Evolutionary conservation across 2,329 filamentous ascomycete species (phyloP), one percentile per base, ranked within the genome.

Genomic region (Elsinoe batatas): DNA sequence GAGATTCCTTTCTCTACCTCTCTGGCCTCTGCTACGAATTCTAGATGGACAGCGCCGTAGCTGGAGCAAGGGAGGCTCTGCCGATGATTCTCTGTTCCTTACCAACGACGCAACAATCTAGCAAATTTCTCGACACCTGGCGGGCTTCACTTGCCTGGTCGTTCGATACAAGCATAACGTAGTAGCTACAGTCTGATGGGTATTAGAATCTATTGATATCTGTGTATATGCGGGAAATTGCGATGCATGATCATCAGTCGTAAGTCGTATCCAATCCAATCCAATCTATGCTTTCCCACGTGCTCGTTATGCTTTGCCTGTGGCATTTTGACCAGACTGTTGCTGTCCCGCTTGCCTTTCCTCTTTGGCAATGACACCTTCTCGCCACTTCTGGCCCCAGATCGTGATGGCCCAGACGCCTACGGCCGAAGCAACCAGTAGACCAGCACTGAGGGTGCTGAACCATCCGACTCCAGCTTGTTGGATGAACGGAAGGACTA

Each of bases 391-490:
- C 56, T 54, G 69, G 0, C 80, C 80, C 63, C 74, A 79, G 8
- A 72, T 56, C 3, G 78, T 74, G 1, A 75, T 77, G 1, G 75
- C 67, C 69, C 74, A 77, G 0, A 78, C 70, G 6, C 70, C 70
- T 0, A 64, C 62, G 0, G 79, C 63, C 5, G 63, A 64, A 2
- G 69, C 61, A 1, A 80, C 64, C 49, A 86, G 64, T 58, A 85
- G 85, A 0, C 69, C 56, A 0, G 82, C 79, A 49, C 76, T 81
- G 57, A 90, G 83, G 1, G 87, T 90, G 44, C 79, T 83, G 66
- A 90, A 91, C 85, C 87, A 91, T 0, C 88, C 88, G 0, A 91
- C 83, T 3, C 88, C 88, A 55, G 93, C 84, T 30, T 69, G 72
- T 58, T 89, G 74, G n/a, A 90, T 78, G 1, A 83, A 85, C 0